Evolutionary conservation across 73 alveolate genomes (phyloP).

Genomic region (Paraurostyla sp.): DNA sequence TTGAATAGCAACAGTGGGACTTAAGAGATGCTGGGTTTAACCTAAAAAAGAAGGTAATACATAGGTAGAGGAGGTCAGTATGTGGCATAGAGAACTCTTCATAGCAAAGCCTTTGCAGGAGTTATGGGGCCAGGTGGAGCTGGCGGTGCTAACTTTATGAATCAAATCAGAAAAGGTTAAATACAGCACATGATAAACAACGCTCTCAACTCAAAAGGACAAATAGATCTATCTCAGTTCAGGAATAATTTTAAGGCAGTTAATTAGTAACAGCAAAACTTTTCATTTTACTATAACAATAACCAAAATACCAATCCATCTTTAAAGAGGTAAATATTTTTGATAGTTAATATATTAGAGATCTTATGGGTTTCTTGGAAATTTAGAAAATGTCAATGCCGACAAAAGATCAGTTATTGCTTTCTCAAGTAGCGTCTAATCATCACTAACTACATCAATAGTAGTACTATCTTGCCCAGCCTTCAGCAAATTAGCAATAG

Average conservation of each 20-base stretch:
- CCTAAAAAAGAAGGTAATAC: not conserved
- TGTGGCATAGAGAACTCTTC: not conserved
- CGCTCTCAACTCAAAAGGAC: not conserved
- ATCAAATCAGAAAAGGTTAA: not conserved
- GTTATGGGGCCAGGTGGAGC: conserved; percentile 51
- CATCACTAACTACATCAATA: no score
- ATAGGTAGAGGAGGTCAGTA: not conserved
- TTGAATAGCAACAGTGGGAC: no score
- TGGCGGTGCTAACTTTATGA: conserved; percentile 23
- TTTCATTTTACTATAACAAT: not conserved
- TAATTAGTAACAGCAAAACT: no score
- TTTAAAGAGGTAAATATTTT: not conserved
- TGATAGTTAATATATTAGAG: not conserved
- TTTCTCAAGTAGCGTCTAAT: no score
- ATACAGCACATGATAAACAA: not conserved
- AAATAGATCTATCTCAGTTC: not conserved
- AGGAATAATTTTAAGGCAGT: not conserved
- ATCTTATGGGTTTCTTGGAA: not conserved
- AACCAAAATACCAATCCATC: not conserved
- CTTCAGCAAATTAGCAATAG: no score
- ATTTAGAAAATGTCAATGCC: not conserved
- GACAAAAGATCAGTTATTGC: no score
- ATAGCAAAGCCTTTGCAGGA: conserved; percentile 44
- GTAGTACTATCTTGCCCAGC: no score
- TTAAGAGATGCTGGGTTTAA: no score